A percentile compares a stretch with the other conserved stretches of the same genome.
Conservation (phyloP, 169 alveolate species). For the Besnoitia besnoiti region DNA sequence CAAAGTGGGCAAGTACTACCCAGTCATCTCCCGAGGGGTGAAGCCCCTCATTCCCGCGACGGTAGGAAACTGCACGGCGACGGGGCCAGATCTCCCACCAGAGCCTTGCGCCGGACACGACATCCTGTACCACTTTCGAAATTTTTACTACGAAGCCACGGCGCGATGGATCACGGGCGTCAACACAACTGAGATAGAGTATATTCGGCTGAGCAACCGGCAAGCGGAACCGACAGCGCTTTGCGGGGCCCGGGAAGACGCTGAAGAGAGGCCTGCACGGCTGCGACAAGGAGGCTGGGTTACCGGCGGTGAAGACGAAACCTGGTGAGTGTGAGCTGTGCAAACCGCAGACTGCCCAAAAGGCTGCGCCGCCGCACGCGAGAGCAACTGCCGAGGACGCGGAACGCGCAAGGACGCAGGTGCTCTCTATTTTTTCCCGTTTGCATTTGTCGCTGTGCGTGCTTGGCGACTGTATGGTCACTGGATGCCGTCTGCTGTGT, state of each 20-base stretch:
- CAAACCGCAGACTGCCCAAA: too few species aligned
- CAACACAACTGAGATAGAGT: constrained; percentile 57
- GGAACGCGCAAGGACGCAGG: too few species aligned
- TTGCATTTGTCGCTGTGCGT: too few species aligned
- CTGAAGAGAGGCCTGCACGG: not conserved
- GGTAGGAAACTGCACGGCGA: constrained; percentile 57
- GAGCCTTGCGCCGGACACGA: constrained; percentile 51
- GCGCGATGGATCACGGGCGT: constrained; percentile 67
- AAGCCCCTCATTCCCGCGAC: constrained; percentile 40
- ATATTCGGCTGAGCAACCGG: constrained; percentile 41
- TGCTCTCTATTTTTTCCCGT: not conserved
- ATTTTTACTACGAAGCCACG: constrained; percentile 46
- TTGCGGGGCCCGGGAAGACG: not conserved
- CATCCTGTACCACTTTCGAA: constrained; percentile 48
- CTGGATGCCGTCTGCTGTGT: not conserved
- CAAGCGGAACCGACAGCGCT: not conserved
- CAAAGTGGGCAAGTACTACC: not conserved
- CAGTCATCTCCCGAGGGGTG: not conserved
- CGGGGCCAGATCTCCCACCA: constrained; percentile 48
- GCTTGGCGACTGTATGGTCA: not conserved
- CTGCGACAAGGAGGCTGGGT: too few species aligned
- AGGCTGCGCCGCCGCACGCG: too few species aligned
- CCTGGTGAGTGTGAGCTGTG: not conserved
- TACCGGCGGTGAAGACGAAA: not conserved
- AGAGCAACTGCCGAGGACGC: too few species aligned